These are phyloP conservation scores for Scopulariopsis brevicaulis DNA, from an alignment of 2,329 filamentous ascomycete species.

Conservation along the genomic window DNA sequence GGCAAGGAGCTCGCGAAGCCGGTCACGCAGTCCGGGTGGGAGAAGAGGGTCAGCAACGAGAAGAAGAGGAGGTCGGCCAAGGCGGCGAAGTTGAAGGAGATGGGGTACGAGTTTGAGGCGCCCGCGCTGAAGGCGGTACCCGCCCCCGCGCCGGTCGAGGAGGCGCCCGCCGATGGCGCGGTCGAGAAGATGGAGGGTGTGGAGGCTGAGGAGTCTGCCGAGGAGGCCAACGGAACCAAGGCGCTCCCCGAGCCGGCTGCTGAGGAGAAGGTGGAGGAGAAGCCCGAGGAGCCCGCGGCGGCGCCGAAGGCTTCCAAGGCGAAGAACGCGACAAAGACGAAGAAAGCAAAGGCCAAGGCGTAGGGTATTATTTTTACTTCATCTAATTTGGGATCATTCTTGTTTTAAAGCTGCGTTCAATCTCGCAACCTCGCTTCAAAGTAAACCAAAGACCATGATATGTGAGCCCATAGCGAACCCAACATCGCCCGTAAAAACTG, in stretches of 20 bases:
- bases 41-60: conserved; percentile 62
- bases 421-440: background rate
- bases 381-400: conserved; percentile 5
- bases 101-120: conserved; percentile 75
- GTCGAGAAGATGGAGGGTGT: conserved; percentile 22
- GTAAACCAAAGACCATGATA: conserved; percentile 9
- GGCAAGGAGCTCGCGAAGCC: conserved; percentile 64
- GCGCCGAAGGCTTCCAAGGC: conserved; percentile 22
- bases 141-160: conserved; percentile 22
- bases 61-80: conserved; percentile 57
- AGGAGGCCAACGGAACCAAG: conserved; percentile 17
- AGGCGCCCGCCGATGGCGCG: conserved; percentile 24
- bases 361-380: conserved; percentile 7
- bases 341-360: conserved; percentile 12
- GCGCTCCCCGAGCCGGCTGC: conserved; percentile 12
- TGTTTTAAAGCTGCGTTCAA: background rate
- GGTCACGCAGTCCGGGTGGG: conserved; percentile 66
- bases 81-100: conserved; percentile 61
- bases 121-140: conserved; percentile 54
- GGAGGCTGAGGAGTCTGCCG: conserved; percentile 20
- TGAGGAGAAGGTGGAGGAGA: conserved; percentile 15
- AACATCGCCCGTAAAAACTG: conserved; percentile 31
- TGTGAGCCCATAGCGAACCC: conserved; percentile 56
- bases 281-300: conserved; percentile 11
- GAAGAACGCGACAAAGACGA: conserved; percentile 18